Conservation (phyloP, 805 yeast species). For the Soucietia sequanensis region DNA sequence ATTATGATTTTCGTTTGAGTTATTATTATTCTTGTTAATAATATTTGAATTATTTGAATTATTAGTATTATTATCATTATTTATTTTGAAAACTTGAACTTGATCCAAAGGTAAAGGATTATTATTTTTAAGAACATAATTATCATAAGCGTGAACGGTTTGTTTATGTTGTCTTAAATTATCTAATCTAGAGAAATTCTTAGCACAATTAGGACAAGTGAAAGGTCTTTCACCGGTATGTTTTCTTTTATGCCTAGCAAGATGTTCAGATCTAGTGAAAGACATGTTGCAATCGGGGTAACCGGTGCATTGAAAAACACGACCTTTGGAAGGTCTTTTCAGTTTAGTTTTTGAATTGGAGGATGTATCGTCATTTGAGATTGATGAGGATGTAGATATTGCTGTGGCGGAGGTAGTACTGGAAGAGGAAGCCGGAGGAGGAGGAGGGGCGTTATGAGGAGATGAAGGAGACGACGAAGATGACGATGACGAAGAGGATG, state of each 20-base stretch:
- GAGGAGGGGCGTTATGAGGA: neutral
- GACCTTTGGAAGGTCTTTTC: conserved; percentile 49
- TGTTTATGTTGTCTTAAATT: conserved; percentile 90
- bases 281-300: conserved; percentile 86
- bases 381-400: neutral
- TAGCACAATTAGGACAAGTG: conserved; percentile 77
- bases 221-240: conserved; percentile 96
- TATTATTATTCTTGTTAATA: no score
- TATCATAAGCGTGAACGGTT: conserved; percentile 54
- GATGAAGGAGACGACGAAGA: neutral
- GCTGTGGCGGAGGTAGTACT: neutral
- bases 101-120: neutral
- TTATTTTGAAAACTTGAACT: no score
- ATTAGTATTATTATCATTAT: no score
- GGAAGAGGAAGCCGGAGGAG: neutral
- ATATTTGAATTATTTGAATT: no score
- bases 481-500: no score
- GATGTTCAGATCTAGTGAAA: conserved; percentile 86
- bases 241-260: conserved; percentile 87
- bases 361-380: neutral
- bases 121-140: conserved; percentile 8
- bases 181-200: conserved; percentile 80
- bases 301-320: conserved; percentile 82
- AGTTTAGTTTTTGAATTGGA: no score
- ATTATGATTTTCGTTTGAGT: no score